These are phyloP conservation scores for Tolypocladium sp. DNA, from an alignment of 2,329 filamentous ascomycete species.

Conservation along the genomic window DNA sequence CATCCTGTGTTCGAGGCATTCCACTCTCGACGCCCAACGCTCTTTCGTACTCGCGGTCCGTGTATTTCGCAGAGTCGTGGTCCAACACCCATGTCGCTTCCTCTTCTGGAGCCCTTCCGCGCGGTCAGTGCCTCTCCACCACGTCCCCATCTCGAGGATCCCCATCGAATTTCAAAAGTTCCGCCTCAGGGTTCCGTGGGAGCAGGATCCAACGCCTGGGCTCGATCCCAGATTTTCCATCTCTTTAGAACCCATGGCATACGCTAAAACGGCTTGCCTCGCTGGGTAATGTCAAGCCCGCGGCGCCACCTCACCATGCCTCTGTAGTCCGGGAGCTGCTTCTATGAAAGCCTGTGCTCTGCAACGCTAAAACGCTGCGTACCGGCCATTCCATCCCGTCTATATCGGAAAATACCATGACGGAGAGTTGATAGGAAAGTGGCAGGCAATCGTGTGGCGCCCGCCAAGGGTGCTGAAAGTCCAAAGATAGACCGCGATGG, in stretches of 20 bases:
- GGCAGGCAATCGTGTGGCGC: neutral
- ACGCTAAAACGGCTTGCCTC: neutral
- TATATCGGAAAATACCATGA: neutral
- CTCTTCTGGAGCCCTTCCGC: neutral
- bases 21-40: too few species aligned
- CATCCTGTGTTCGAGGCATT: too few species aligned
- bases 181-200: too few species aligned
- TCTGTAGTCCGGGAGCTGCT: conserved; percentile 2
- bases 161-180: too few species aligned
- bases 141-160: neutral
- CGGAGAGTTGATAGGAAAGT: neutral
- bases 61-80: neutral
- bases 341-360: conserved; percentile 7
- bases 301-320: neutral
- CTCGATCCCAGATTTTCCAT: neutral
- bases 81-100: neutral
- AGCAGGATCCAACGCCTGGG: neutral
- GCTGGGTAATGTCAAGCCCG: neutral
- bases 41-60: too few species aligned
- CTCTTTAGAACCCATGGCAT: neutral
- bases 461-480: neutral
- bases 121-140: neutral
- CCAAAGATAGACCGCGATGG: neutral
- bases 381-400: neutral
- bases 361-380: neutral